Evolutionary conservation across 306 rosid genomes (phyloP), one percentile per base, ranked within the genome.

Genomic region (Notholithocarpus densiflorus): DNA sequence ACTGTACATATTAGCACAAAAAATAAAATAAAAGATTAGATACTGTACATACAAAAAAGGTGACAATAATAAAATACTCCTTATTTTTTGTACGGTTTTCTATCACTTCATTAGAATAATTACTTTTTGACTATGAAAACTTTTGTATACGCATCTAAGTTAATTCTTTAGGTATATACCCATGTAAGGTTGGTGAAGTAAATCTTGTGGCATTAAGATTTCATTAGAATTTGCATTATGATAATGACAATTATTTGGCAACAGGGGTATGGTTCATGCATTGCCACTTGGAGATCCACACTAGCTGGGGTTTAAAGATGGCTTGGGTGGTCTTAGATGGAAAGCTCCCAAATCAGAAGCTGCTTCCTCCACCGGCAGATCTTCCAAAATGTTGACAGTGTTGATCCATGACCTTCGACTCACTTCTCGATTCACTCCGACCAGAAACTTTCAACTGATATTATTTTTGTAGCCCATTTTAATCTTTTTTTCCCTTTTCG

Each of bases 231-330:
- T 48, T 48, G 17, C 53, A 48, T 48, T 48, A 4, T 15, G 6
- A 64, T 14, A n/a, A 64, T 17, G 12, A 0, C 17, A 59, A 59
- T 27, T 26, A 62, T 29, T n/a, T 29, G 43, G 23, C 45, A 64
- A 64, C 70, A 64, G 70, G 70, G 43, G 70, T 64, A 27, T 64
- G 70, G 70, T 64, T 64, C 70, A 27, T 64, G 70, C 70, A 64
- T 27, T 64, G 70, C 70, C 70, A 64, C 43, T 37, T 64, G 70
- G 70, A 64, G 45, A 64, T 64, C 70, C 70, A 64, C 21, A 27
- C 70, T 11, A 64, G 70, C 12, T 64, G 70, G 70, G 70, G 70
- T 23, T 64, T 64, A 21, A 64, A 19, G 43, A 64, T 64, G 70
- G 70, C 43, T 64, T 64, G 70, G 70, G 29, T 64, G 43, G 70